phyloP scores from a whole-genome alignment of 2,329 filamentous ascomycete species.

The Clonostachys chloroleuca region DNA sequence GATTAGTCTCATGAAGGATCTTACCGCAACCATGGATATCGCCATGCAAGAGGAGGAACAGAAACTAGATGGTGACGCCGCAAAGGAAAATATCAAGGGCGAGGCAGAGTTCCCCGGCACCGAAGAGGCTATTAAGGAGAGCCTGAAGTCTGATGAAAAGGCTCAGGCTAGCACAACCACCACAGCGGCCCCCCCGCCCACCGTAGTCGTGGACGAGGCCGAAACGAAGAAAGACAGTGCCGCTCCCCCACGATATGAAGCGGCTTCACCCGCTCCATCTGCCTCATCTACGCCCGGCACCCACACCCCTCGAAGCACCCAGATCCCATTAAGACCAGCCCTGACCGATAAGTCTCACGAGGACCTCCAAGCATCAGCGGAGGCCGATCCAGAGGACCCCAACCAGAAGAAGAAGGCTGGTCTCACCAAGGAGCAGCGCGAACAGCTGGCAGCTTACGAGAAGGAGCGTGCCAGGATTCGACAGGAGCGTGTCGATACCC shows the following conservation, averaged over 20 bases:
- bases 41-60: conserved; percentile 78
- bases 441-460: conserved; percentile 86
- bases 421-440: conserved; percentile 85
- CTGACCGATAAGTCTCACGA: conserved; percentile 82
- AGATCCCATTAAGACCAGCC: conserved; percentile 75
- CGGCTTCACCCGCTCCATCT: conserved; percentile 13
- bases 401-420: conserved; percentile 83
- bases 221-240: conserved; percentile 23
- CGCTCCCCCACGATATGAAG: conserved; percentile 5
- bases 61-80: conserved; percentile 45
- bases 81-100: conserved; percentile 7
- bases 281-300: conserved; percentile 34
- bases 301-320: conserved; percentile 30
- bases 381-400: conserved; percentile 53
- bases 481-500: conserved; percentile 82
- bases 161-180: conserved; percentile 12
- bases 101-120: conserved; percentile 53
- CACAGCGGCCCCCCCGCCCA: conserved; percentile 20
- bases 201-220: conserved; percentile 27
- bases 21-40: conserved; percentile 98
- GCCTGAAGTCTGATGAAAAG: conserved; percentile 35
- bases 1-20: conserved; percentile 97
- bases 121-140: conserved; percentile 52
- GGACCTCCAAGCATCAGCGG: conserved; percentile 54
- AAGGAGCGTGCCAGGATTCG: conserved; percentile 78